Conservation (phyloP, 768 basidiomycete species). For the Cystofilobasidium capitatum region DNA sequence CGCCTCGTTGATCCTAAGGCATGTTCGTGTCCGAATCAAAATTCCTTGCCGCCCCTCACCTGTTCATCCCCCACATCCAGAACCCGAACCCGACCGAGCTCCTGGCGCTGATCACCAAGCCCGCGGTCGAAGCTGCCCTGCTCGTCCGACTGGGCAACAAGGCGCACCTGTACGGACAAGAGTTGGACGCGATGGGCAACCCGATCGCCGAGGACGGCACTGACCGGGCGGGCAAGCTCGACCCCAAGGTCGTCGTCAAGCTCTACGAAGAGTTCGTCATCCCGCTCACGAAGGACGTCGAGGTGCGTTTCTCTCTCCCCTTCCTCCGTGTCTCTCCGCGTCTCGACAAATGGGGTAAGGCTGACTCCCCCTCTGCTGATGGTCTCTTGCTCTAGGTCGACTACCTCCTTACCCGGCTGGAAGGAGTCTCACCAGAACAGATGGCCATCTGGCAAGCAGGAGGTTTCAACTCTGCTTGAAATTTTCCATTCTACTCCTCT, state of each 20-base stretch:
- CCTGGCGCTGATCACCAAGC: slow-evolving; percentile 87
- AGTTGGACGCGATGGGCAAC: slow-evolving; percentile 63
- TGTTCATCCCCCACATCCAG: slow-evolving; percentile 86
- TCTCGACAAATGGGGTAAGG: not conserved
- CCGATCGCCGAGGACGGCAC: slow-evolving; percentile 36
- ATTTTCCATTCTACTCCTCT: not conserved
- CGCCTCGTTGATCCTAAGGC: slow-evolving; percentile 46
- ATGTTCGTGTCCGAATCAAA: slow-evolving; percentile 99
- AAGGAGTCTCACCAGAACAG: slow-evolving; percentile 71
- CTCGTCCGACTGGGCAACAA: slow-evolving; percentile 79
- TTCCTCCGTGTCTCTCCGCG: not conserved
- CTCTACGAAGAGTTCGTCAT: slow-evolving; percentile 94
- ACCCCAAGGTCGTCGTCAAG: slow-evolving; percentile 83
- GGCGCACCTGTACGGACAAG: slow-evolving; percentile 63
- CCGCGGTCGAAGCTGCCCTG: slow-evolving; percentile 80
- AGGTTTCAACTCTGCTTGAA: not conserved
- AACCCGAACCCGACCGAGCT: slow-evolving; percentile 66
- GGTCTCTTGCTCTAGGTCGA: slow-evolving; percentile 57
- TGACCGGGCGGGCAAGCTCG: slow-evolving; percentile 55
- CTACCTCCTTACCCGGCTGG: slow-evolving; percentile 81
- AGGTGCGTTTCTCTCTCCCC: slow-evolving; percentile 51
- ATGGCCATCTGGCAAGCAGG: slow-evolving; percentile 52
- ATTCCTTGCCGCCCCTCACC: slow-evolving; percentile 71
- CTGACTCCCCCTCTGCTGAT: not conserved
- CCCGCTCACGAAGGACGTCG: slow-evolving; percentile 93